Evolutionary conservation across 805 yeast genomes (phyloP), one percentile per base, ranked within the genome.

Genomic region (Groenewaldozyma tartarivorans): DNA sequence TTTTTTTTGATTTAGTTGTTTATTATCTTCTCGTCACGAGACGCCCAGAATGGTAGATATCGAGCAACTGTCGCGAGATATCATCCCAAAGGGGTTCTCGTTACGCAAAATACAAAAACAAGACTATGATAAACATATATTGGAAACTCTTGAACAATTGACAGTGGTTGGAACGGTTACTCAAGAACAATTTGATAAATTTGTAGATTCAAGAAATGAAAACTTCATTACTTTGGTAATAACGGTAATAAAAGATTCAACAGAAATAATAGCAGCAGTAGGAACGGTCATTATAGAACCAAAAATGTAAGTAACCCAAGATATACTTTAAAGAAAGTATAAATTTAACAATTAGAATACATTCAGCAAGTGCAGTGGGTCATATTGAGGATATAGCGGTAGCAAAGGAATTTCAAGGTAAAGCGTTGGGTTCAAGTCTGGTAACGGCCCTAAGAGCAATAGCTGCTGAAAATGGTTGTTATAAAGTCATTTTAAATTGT

Each of bases 331-430:
- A 19, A 3, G 2, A 15, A 16, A 2, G 6, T 17, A n/a, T 34
- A 26, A 4, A 5, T 16, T 22, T 33, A 34, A 3, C 21, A 39
- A 40, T n/a, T n/a, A n/a, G n/a, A 5, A 48, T 48, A 21, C 51
- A 46, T 31, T 38, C 38, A 7, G 41, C 44, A 9, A 48, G 50
- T 16, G 4, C 42, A n/a, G 51, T 47, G 15, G 50, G 52, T 5
- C 50, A 48, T 35, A 45, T 47, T 22, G 52, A 48, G 32, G 52
- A 48, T 21, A 35, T 48, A 4, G 40, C 47, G 3, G 50, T 48
- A 4, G 38, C 39, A 7, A 19, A 22, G 20, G 38, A 20, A 7
- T 42, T 41, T 21, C 50, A 47, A 32, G 49, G 50, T 20, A 33
- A 42, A 24, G 44, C 48, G 9, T 39, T 48, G n/a, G 51, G 51